Conservation (phyloP, 2,329 filamentous ascomycete species). For the Ascochyta viciae-villosae region DNA sequence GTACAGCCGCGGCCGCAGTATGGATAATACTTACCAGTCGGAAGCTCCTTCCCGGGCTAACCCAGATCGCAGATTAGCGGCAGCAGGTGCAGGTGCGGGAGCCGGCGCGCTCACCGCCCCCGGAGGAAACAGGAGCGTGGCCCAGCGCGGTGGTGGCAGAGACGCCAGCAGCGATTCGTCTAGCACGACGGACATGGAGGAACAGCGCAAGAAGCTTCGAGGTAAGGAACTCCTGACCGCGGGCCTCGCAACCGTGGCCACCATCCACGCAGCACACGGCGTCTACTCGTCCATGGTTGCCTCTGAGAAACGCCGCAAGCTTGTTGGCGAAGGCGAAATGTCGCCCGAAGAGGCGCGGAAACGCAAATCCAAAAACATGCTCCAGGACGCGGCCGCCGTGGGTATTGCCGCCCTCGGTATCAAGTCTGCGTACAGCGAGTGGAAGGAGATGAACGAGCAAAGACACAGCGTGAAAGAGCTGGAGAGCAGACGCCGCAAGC, state of each 20-base stretch:
- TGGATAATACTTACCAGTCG: conserved; percentile 49
- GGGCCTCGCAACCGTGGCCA: conserved; percentile 71
- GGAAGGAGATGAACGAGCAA: conserved; percentile 72
- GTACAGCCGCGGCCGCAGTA: conserved; percentile 49
- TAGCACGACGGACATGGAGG: conserved; percentile 68
- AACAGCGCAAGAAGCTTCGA: conserved; percentile 68
- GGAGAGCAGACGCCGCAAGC: conserved; percentile 56
- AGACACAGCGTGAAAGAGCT: conserved; percentile 64
- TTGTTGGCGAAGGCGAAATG: conserved; percentile 70
- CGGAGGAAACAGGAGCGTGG: conserved; percentile 23
- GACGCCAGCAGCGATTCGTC: conserved; percentile 51
- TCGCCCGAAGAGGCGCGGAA: conserved; percentile 67
- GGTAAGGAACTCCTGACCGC: conserved; percentile 71
- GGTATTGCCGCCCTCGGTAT: conserved; percentile 72
- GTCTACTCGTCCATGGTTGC: conserved; percentile 70
- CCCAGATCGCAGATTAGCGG: conserved; percentile 48
- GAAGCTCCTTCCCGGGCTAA: conserved; percentile 46
- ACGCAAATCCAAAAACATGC: conserved; percentile 67
- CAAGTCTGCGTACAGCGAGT: conserved; percentile 70
- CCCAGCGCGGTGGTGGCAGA: conserved; percentile 24
- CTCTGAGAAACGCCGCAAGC: conserved; percentile 65
- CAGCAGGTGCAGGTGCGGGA: conserved; percentile 42
- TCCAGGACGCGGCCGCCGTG: conserved; percentile 70
- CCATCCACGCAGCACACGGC: conserved; percentile 72
- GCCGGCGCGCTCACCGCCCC: conserved; percentile 45